Evolutionary conservation across 306 rosid genomes (phyloP).

Genomic region (Crotalaria pallida): DNA sequence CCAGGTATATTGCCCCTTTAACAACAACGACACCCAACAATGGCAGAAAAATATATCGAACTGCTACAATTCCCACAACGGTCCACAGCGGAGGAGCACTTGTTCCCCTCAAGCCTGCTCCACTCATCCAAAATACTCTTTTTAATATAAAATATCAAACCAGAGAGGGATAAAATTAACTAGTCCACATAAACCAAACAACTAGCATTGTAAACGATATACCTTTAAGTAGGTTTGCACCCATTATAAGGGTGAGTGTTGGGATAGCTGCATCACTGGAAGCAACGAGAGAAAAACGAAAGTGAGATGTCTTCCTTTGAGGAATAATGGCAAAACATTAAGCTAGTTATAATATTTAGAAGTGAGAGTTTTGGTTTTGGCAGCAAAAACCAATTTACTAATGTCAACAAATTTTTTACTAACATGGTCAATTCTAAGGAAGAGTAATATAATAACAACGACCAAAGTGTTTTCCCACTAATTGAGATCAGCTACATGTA

Average conservation of each 20-base stretch:
- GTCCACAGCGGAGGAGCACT: constrained; percentile 38
- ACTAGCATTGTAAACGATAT: background rate
- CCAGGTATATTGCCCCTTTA: constrained; percentile 54
- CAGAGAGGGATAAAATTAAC: background rate
- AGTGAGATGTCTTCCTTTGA: background rate
- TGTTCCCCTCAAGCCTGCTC: constrained; percentile 59
- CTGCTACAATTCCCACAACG: constrained; percentile 48
- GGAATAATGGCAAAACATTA: background rate
- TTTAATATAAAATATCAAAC: background rate
- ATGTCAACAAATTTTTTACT: background rate
- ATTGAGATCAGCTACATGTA: background rate
- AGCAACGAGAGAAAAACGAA: background rate
- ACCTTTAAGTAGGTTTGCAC: constrained; percentile 84
- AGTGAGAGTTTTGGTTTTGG: background rate
- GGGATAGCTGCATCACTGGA: constrained; percentile 77
- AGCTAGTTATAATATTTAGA: background rate
- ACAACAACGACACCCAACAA: constrained; percentile 47
- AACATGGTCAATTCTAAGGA: background rate
- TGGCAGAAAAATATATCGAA: constrained; percentile 59
- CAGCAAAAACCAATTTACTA: background rate
- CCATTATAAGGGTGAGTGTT: constrained; percentile 62
- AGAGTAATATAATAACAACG: background rate
- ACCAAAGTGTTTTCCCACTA: too few relatives aligned
- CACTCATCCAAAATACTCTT: background rate
- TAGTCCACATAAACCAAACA: background rate